These are phyloP conservation scores for Cladosporium sp. DNA, from an alignment of 2,329 filamentous ascomycete species.

Conservation along the genomic window DNA sequence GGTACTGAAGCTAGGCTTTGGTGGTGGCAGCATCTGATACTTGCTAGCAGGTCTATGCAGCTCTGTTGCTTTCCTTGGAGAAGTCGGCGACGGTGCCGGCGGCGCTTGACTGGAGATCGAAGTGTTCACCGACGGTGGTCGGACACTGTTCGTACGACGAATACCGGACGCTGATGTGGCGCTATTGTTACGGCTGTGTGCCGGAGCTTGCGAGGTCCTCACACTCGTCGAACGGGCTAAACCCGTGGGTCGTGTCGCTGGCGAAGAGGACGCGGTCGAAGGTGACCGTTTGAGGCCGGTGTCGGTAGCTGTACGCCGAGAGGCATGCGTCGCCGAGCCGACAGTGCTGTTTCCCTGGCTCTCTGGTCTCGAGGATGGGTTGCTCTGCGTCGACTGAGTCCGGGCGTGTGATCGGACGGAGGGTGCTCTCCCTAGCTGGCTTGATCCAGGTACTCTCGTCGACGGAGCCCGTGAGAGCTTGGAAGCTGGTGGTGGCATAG, in stretches of 20 bases:
- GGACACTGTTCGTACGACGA: conserved; percentile 8
- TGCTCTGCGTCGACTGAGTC: conserved; percentile 16
- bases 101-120: not conserved
- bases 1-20: conserved; percentile 53
- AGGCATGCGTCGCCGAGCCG: not conserved
- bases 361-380: conserved; percentile 3
- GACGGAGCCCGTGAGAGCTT: conserved; percentile 15
- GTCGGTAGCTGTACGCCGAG: conserved; percentile 1
- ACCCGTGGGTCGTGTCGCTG: not conserved
- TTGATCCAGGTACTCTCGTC: conserved; percentile 7
- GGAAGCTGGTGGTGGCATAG: conserved; percentile 25
- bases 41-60: not conserved
- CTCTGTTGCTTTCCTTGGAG: conserved; percentile 5
- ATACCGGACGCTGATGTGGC: not conserved
- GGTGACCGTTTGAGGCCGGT: conserved; percentile 7
- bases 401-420: conserved; percentile 16
- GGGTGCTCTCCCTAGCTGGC: conserved; percentile 13
- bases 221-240: conserved; percentile 6
- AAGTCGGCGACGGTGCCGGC: conserved; percentile 1
- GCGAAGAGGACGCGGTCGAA: not conserved
- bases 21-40: conserved; percentile 29
- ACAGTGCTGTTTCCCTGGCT: not conserved
- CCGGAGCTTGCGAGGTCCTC: not conserved
- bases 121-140: conserved; percentile 3
- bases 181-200: not conserved